Evolutionary conservation across 176 grass and related monocot genomes (phyloP), one percentile per base, ranked within the genome.

Genomic region (Eleusine indica): DNA sequence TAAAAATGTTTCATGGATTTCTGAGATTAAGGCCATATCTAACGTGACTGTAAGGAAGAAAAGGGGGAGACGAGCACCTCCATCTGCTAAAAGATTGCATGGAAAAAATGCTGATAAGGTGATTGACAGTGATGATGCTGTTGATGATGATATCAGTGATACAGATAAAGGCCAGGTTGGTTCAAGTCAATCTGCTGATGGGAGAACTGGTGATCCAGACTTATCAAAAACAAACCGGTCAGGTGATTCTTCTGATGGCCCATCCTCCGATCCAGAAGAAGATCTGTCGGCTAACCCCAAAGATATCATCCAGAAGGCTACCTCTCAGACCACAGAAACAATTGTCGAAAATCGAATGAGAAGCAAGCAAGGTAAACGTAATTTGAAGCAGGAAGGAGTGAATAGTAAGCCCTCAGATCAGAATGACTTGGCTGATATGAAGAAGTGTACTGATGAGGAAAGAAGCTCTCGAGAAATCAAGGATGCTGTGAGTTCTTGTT

Each of bases 401-500:
- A 22, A 67, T 68, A 79, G 71, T 70, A 68, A 87, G 14, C 49
- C 49, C 49, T 17, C 49, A 69, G 51, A 86, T 77, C 39, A 68
- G 51, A 29, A 8, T 19, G 66, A 81, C 54, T 49, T 74, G 8
- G 28, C 58, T 73, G 29, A 49, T 65, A n/a, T 73, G 62, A 70
- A 83, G 44, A 83, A 89, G 70, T 58, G 61, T 85, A 83, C 11
- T 74, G 70, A 53, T 74, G 87, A 71, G 25, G 54, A 73, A 77
- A 90, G 70, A 82, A 81, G 16, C 49, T 90, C 79, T 74, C 37
- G 11, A 77, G 66, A 88, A 70, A 86, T 80, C 15, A 82, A 74
- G 32, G 78, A 88, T 86, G 80, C 88, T 86, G 93, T 94, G 78
- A 94, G 93, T 92, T 61, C 15, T 83, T 43, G 17, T 78, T 73